Conservation (phyloP, 1,284 basidiomycete genomes). For the Erythrobasidium hasegawianum region DNA sequence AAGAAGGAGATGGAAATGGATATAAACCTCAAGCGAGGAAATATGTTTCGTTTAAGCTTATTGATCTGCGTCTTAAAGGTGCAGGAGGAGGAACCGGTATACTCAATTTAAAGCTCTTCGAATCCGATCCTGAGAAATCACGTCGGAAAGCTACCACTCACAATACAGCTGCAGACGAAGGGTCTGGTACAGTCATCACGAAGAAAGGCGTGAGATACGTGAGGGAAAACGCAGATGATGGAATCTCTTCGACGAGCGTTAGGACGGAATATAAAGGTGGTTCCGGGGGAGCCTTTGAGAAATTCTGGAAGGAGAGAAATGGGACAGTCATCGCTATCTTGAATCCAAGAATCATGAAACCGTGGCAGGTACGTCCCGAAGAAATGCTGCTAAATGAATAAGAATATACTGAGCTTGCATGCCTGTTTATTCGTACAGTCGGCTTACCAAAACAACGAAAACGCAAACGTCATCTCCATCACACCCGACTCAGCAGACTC, state of each 20-base stretch:
- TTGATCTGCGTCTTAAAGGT: constrained; percentile 63
- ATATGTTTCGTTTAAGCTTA: constrained; percentile 79
- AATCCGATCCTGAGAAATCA: constrained; percentile 62
- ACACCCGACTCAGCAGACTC: constrained; percentile 76
- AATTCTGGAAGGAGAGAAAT: constrained; percentile 73
- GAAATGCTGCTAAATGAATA: no score
- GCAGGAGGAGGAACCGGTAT: constrained; percentile 70
- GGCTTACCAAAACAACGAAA: constrained; percentile 53
- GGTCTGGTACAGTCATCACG: constrained; percentile 21
- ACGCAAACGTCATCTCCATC: constrained; percentile 75
- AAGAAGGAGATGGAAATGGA: constrained; percentile 47
- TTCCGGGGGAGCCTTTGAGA: constrained; percentile 86
- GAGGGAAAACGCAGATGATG: not conserved
- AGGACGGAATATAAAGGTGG: constrained; percentile 73
- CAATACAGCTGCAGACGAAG: constrained; percentile 51
- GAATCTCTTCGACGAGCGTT: not conserved
- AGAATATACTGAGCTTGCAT: no score
- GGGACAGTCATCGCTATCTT: constrained; percentile 85
- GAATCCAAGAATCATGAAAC: constrained; percentile 81
- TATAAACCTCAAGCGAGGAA: constrained; percentile 43
- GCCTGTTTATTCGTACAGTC: not conserved
- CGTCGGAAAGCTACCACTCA: not conserved
- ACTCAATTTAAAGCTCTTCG: constrained; percentile 78
- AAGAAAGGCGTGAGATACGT: not conserved
- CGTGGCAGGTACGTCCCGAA: constrained; percentile 73